Evolutionary conservation across 192 early-diverging fungal species (phyloP), one percentile per base, ranked within the genome.

Genomic region (Linnemannia zychae): DNA sequence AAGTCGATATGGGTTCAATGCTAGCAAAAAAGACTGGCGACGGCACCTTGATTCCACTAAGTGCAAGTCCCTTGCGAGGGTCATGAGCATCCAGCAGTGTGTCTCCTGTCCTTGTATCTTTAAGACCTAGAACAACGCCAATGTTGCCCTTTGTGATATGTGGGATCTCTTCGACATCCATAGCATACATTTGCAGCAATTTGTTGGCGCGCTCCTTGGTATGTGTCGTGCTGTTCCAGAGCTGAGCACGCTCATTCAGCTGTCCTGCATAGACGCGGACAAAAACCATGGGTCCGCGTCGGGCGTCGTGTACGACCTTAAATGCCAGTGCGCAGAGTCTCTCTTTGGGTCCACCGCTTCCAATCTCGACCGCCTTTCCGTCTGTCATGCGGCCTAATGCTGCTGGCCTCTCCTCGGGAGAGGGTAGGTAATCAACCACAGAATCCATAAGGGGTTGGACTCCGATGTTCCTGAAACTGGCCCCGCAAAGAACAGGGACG

Each of bases 401-500:
- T 12, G 84, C 71, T 1, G 95, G 93, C 11, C 91, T 83, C 34
- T 98, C 97, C 7, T 90, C 72, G 0, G 98, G 98, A 0, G 90
- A 91, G 0, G 98, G 98, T 4, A 99, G 82, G 81, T 96, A 98
- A 67, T 97, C 92, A 37, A 95, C 75, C 0, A 97, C 91, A 28
- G 97, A 96, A 80, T 99, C 97, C 78, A 99, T 89, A 28, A 98
- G 82, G 24, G 97, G 96, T 76, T 99, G 97, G 7, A 99, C 98
- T 18, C 98, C 98, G 20, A 97, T 89, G 74, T 98, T 97, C 73
- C 91, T 93, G 89, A 95, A 97, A 44, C 96, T 88, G 3, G 97
- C 94, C n/a, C 96, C 97, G 50, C 94, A 95, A 11, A 98, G 86
- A 4, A 99, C 97, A 7, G 98, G 97, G 1, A 97, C 92, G 3